A percentile compares a stretch with the other conserved stretches of the same genome.
These are phyloP conservation scores for Metschnikowia peoriensis DNA, from an alignment of 805 yeast genomes.

Conservation along the genomic window DNA sequence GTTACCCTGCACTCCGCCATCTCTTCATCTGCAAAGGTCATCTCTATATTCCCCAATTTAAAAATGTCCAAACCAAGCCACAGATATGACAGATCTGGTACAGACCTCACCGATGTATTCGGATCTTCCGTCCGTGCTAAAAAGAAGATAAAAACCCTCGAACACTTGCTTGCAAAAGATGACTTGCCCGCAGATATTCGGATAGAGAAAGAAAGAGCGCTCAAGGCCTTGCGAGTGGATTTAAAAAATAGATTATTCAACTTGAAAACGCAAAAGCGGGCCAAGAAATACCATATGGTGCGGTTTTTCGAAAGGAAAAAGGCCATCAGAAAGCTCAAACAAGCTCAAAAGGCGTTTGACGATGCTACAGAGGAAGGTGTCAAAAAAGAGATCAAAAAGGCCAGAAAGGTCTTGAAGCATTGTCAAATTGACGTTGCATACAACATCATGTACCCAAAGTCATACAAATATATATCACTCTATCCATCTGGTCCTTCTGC, in stretches of 20 bases:
- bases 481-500: conserved; percentile 48
- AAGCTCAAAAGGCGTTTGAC: conserved; percentile 39
- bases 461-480: conserved; percentile 75
- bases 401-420: conserved; percentile 51
- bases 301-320: conserved; percentile 88
- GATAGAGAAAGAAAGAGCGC: conserved; percentile 71
- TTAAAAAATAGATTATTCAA: conserved; percentile 46
- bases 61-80: conserved; percentile 12
- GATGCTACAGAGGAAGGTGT: conserved; percentile 34
- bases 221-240: conserved; percentile 62
- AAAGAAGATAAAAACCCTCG: conserved; percentile 84
- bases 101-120: conserved; percentile 18
- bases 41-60: not conserved
- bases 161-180: conserved; percentile 63
- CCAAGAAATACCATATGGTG: conserved; percentile 87
- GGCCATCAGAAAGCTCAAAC: conserved; percentile 69
- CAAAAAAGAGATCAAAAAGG: conserved; percentile 40
- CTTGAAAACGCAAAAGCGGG: conserved; percentile 47
- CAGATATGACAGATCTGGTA: conserved; percentile 12
- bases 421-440: conserved; percentile 72
- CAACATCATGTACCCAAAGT: conserved; percentile 71
- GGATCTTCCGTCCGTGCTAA: conserved; percentile 42
- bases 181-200: conserved; percentile 62
- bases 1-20: conserved; percentile 7
- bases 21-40: conserved; percentile 8